A percentile compares a stretch with the other conserved stretches of the same genome.
Conservation (phyloP, 768 basidiomycete genomes). For the Boletus rufocinnamomeus region DNA sequence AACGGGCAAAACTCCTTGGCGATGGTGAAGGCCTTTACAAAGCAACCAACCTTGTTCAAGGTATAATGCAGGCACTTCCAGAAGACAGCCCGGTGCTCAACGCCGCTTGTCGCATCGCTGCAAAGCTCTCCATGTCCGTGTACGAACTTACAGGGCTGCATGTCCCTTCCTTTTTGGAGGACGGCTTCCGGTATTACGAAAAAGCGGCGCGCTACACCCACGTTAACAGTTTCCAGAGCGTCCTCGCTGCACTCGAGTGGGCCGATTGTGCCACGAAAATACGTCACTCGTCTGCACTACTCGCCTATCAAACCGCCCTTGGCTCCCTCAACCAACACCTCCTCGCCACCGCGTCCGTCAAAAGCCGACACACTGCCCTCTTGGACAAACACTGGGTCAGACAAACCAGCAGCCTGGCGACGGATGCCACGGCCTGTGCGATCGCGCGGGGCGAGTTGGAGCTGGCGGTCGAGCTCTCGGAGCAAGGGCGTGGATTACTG, state of each 20-base stretch:
- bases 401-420: constrained; percentile 15
- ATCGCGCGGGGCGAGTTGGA: constrained; percentile 19
- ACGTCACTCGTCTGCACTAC: constrained; percentile 21
- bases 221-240: constrained; percentile 5
- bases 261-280: constrained; percentile 4
- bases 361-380: constrained; percentile 16
- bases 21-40: constrained; percentile 1
- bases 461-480: constrained; percentile 38
- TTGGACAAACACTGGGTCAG: constrained; percentile 3
- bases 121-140: background rate
- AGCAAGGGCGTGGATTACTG: constrained; percentile 33
- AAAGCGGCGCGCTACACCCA: constrained; percentile 14
- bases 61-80: constrained; percentile 3
- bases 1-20: background rate
- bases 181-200: constrained; percentile 13
- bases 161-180: constrained; percentile 9
- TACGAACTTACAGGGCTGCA: background rate
- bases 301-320: constrained; percentile 25
- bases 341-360: constrained; percentile 20
- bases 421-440: constrained; percentile 32
- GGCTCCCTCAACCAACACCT: constrained; percentile 23
- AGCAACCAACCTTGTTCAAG: background rate
- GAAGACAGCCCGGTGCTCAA: constrained; percentile 3
- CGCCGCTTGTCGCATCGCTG: background rate
- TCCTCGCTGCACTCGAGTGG: constrained; percentile 21